phyloP scores from a whole-genome alignment of 495 filamentous ascomycete species.

The Neurospora sp. region DNA sequence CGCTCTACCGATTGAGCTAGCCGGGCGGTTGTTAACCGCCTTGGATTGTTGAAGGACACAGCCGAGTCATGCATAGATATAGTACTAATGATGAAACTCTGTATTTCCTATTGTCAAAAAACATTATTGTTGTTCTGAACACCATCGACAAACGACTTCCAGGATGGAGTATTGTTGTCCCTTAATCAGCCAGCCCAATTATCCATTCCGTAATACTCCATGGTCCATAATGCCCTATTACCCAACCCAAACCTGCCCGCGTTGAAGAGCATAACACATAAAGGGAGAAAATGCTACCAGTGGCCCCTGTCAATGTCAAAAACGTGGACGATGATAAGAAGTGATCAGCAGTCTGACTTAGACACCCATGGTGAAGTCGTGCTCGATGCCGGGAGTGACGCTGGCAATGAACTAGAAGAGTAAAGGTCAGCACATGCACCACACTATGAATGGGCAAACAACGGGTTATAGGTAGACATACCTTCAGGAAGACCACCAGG shows the following conservation, averaged over 20 bases:
- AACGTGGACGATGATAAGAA: neutral
- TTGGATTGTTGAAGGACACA: neutral
- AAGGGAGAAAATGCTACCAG: neutral
- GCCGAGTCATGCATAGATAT: neutral
- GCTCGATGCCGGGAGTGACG: slow-evolving; percentile 93
- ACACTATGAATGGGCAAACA: neutral
- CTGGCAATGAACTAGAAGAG: slow-evolving; percentile 72
- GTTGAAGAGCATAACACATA: neutral
- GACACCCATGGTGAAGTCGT: slow-evolving; percentile 97
- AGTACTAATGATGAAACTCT: neutral
- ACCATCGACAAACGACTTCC: neutral
- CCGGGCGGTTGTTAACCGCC: slow-evolving; percentile 19
- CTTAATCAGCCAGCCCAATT: neutral
- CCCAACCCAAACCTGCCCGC: neutral
- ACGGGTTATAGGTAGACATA: slow-evolving; percentile 1
- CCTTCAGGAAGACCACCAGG: slow-evolving; percentile 90
- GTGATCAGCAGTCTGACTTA: slow-evolving; percentile 22
- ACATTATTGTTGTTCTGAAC: neutral
- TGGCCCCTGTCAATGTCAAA: neutral
- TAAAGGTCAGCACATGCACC: slow-evolving; percentile 5
- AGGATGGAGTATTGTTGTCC: neutral
- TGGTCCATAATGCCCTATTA: neutral
- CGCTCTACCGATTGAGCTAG: slow-evolving; percentile 81
- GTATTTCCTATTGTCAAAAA: neutral
- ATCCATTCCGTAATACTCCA: neutral